These are phyloP conservation scores for Tulasnella sp. DNA, from an alignment of 768 basidiomycete genomes.

Conservation along the genomic window DNA sequence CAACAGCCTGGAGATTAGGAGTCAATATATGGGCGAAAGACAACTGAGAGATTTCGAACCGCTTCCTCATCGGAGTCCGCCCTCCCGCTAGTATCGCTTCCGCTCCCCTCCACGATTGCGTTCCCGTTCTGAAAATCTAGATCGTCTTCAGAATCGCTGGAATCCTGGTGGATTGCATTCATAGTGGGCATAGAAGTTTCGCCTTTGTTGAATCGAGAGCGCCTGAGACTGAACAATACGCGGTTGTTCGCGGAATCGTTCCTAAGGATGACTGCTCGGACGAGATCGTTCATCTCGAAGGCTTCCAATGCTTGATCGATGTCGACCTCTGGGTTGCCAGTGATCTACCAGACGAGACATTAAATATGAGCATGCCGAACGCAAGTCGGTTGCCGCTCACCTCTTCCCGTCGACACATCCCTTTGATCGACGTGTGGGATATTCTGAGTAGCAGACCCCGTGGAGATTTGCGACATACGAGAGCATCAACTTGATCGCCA, in stretches of 20 bases:
- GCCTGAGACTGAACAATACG: conserved; percentile 72
- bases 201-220: conserved; percentile 36
- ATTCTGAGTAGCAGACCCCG: conserved; percentile 93
- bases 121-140: too few species aligned
- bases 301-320: conserved; percentile 61
- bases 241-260: conserved; percentile 71
- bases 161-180: too few species aligned
- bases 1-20: too few species aligned
- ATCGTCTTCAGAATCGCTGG: too few species aligned
- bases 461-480: conserved; percentile 68
- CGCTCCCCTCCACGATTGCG: too few species aligned
- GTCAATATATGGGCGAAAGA: too few species aligned
- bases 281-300: conserved; percentile 78
- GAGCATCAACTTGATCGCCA: conserved; percentile 72
- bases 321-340: conserved; percentile 78
- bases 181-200: too few species aligned
- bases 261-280: conserved; percentile 64
- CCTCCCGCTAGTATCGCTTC: conserved; percentile 25
- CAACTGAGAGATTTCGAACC: conserved; percentile 22
- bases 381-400: conserved; percentile 28
- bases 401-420: conserved; percentile 91
- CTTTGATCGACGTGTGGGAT: conserved; percentile 70
- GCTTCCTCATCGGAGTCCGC: conserved; percentile 24
- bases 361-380: background rate
- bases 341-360: conserved; percentile 43